Evolutionary conservation across 2,329 filamentous ascomycete species (phyloP), one percentile per base, ranked within the genome.

Genomic region (Penicillium sp.): DNA sequence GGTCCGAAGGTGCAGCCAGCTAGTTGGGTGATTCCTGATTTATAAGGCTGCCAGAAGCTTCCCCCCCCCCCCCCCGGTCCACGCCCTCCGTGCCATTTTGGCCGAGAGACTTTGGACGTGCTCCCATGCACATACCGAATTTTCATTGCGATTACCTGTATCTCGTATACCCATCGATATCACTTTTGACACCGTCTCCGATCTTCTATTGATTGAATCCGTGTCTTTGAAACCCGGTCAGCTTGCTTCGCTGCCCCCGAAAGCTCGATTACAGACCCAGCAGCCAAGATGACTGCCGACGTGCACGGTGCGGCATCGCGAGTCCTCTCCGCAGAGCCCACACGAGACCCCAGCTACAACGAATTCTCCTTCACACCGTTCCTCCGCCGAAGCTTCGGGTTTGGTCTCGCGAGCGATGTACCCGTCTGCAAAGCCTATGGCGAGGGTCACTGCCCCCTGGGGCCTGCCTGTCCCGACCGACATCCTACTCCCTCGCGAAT

Each of bases 291-390:
- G 68, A 54, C 67, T 39, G 56, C 63, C 40, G 67, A 70, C 47
- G 55, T 67, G 24, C 57, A 63, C 26, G 52, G 59, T 24, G 55
- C 60, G 28, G 69, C 67, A 13, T 56, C 64, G 24, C 60, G 61
- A 34, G 56, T 72, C 26, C 49, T 73, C 11, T 66, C 67, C 12
- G 61, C 66, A 28, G 66, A 66, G 44, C 57, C 58, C 38, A 61
- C 59, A 8, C 68, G 67, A 53, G 57, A 68, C 46, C 69, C 64
- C 13, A 60, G 60, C 48, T 71, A 67, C 52, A 86, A 88, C 73
- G 81, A 75, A 59, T 95, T 96, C 76, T 81, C 81, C 68, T 95
- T 96, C 77, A 84, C 82, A 29, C 85, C 88, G 40, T 95, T 95
- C 73, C 82, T 95, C 34, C 85, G 85, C 56, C 76, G 83, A 52